Conservation (phyloP, 352 stramenopile genomes). For the Phytophthora lateralis region DNA sequence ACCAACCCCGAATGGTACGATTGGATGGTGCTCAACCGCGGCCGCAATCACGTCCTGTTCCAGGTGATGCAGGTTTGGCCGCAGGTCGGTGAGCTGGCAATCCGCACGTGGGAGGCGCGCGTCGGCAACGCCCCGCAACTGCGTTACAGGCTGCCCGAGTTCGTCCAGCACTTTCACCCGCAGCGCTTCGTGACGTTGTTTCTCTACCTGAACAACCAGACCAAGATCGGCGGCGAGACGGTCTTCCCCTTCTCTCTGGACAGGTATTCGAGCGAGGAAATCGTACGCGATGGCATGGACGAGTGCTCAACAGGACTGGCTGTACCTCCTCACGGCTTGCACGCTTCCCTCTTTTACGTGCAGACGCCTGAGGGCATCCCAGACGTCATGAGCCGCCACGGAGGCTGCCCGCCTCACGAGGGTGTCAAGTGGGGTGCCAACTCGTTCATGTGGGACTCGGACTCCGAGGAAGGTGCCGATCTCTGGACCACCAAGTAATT, state of each 20-base stretch:
- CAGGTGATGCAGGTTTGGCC: slow-evolving; percentile 67
- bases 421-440: slow-evolving; percentile 89
- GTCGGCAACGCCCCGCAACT: slow-evolving; percentile 41
- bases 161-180: slow-evolving; percentile 79
- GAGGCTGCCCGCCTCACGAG: slow-evolving; percentile 83
- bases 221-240: slow-evolving; percentile 95
- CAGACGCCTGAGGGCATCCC: slow-evolving; percentile 79
- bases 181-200: slow-evolving; percentile 98
- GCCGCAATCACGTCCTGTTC: slow-evolving; percentile 68
- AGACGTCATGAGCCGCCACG: slow-evolving; percentile 81
- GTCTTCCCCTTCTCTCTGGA: slow-evolving; percentile 95
- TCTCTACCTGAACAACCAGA: slow-evolving; percentile 97
- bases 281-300: slow-evolving; percentile 77
- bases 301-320: slow-evolving; percentile 82
- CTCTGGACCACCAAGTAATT: slow-evolving; percentile 81
- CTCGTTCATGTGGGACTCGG: slow-evolving; percentile 89
- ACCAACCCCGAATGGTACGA: slow-evolving; percentile 77
- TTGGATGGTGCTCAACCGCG: slow-evolving; percentile 70
- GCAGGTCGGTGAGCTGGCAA: slow-evolving; percentile 60
- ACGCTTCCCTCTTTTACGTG: slow-evolving; percentile 86
- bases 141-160: slow-evolving; percentile 68
- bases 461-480: slow-evolving; percentile 79
- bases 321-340: slow-evolving; percentile 68
- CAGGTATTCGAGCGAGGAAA: slow-evolving; percentile 67
- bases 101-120: slow-evolving; percentile 71